Conservation (phyloP, 768 basidiomycete genomes). For the Boletus subcaerulescens region DNA sequence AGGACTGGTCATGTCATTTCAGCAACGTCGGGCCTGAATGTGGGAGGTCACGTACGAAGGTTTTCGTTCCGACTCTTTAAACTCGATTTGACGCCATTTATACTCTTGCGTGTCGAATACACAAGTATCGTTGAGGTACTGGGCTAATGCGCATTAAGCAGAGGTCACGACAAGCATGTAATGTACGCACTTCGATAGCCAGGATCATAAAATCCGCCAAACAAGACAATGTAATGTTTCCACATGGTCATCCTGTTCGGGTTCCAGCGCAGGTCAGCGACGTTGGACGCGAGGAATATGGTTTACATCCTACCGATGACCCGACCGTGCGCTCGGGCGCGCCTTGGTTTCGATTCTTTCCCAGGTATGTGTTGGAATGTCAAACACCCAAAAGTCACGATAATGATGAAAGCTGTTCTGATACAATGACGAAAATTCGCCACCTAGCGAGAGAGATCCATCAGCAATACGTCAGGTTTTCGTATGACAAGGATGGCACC, state of each 20-base stretch:
- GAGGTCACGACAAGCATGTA: not conserved
- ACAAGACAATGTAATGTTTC: conserved; percentile 85
- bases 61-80: conserved; percentile 63
- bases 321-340: conserved; percentile 75
- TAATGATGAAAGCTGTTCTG: conserved; percentile 89
- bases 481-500: conserved; percentile 39
- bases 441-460: conserved; percentile 43
- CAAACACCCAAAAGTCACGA: conserved; percentile 87
- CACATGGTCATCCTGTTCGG: conserved; percentile 75
- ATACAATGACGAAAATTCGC: conserved; percentile 81
- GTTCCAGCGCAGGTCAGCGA: not conserved
- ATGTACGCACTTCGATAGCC: conserved; percentile 62
- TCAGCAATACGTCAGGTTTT: not conserved
- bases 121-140: conserved; percentile 84
- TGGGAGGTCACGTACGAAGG: conserved; percentile 55
- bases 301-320: conserved; percentile 55
- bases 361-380: conserved; percentile 76
- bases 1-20: conserved; percentile 40
- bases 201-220: conserved; percentile 89
- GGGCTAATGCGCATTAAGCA: conserved; percentile 41
- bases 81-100: conserved; percentile 77
- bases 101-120: conserved; percentile 84
- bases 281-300: not conserved
- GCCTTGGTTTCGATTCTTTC: conserved; percentile 86
- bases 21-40: not conserved